Percentiles rank a stretch among this genome's conserved stretches.
phyloP scores from a whole-genome alignment of 1,284 basidiomycete genomes.

The Garcileccinum viscosum region DNA sequence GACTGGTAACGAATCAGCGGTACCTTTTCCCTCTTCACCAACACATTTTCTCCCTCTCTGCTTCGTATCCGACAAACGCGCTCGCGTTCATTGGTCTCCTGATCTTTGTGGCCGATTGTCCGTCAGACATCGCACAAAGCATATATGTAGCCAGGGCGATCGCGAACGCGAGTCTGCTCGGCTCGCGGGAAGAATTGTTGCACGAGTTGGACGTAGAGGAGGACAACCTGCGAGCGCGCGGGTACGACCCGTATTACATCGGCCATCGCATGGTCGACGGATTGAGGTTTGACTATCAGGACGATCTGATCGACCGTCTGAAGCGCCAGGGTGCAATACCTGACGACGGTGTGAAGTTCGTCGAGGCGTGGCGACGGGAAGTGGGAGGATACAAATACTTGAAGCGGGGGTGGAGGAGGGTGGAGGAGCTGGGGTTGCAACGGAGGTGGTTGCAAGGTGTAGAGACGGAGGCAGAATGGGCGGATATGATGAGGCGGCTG shows the following conservation, averaged over 20 bases:
- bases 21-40: slow-evolving; percentile 62
- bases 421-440: slow-evolving; percentile 46
- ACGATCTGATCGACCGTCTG: slow-evolving; percentile 51
- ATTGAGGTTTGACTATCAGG: slow-evolving; percentile 54
- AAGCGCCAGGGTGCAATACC: slow-evolving; percentile 49
- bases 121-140: slow-evolving; percentile 58
- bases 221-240: slow-evolving; percentile 42
- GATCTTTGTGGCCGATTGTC: slow-evolving; percentile 51
- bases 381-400: slow-evolving; percentile 43
- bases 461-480: slow-evolving; percentile 53
- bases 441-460: slow-evolving; percentile 45
- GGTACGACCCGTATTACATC: slow-evolving; percentile 54
- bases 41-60: slow-evolving; percentile 58
- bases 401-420: slow-evolving; percentile 51
- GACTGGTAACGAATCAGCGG: slow-evolving; percentile 53
- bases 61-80: slow-evolving; percentile 53
- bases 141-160: slow-evolving; percentile 54
- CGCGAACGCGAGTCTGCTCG: slow-evolving; percentile 48
- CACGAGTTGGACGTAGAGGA: slow-evolving; percentile 50
- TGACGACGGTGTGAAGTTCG: slow-evolving; percentile 50
- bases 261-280: slow-evolving; percentile 54
- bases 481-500: slow-evolving; percentile 51
- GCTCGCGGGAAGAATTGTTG: slow-evolving; percentile 47
- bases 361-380: slow-evolving; percentile 55
- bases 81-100: slow-evolving; percentile 62